Conservation (phyloP, 106 monocot genomes). For the Dioscorea zingiberensis region DNA sequence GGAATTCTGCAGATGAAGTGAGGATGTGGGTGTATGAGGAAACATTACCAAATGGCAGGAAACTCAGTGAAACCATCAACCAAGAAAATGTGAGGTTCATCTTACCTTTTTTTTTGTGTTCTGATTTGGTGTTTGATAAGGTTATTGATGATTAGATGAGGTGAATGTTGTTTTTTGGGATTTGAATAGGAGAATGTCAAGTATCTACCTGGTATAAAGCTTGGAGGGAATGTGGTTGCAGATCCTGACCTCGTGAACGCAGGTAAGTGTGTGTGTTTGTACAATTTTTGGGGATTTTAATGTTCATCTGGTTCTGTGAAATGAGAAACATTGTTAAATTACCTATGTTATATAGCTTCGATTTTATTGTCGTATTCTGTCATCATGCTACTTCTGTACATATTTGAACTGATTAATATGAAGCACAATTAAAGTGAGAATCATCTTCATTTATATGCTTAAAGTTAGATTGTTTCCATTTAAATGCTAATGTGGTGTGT, state of each 20-base stretch:
- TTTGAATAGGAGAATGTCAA: conserved; percentile 79
- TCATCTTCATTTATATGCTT: too few species aligned
- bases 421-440: too few species aligned
- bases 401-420: too few species aligned
- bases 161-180: background rate
- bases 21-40: conserved; percentile 98
- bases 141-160: too few species aligned
- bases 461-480: too few species aligned
- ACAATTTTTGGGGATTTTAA: too few species aligned
- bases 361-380: too few species aligned
- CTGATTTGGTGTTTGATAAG: background rate
- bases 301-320: too few species aligned
- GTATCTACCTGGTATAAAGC: conserved; percentile 85
- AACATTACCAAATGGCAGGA: conserved; percentile 58
- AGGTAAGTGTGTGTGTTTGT: conserved; percentile 25
- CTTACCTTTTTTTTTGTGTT: background rate
- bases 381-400: too few species aligned
- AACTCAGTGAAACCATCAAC: conserved; percentile 69
- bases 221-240: conserved; percentile 75
- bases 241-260: conserved; percentile 79
- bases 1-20: conserved; percentile 56
- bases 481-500: too few species aligned
- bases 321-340: too few species aligned
- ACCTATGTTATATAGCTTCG: too few species aligned
- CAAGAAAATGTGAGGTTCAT: conserved; percentile 44